These are phyloP conservation scores for Dioscorea cayenensis DNA, from an alignment of 116 monocot species.

Conservation along the genomic window DNA sequence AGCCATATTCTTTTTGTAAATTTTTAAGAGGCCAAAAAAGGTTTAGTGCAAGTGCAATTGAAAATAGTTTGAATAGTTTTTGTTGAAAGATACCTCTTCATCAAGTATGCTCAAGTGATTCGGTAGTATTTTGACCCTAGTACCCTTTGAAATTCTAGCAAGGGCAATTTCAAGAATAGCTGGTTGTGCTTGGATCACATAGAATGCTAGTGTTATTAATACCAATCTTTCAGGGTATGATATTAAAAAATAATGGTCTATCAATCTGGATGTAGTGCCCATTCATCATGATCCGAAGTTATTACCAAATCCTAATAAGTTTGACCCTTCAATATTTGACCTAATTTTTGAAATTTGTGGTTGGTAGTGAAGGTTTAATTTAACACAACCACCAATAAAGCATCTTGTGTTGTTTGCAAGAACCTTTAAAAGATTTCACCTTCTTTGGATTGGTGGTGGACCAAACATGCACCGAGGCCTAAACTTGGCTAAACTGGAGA, in stretches of 20 bases:
- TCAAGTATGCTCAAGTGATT: conserved; percentile 65
- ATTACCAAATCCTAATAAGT: conserved; percentile 19
- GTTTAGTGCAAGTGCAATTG: too few relatives aligned
- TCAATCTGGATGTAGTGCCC: conserved; percentile 30
- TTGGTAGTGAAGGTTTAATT: too few relatives aligned
- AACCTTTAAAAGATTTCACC: conserved; percentile 23
- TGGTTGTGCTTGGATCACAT: conserved; percentile 51
- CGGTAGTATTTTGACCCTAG: conserved; percentile 69
- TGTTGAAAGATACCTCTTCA: conserved; percentile 50
- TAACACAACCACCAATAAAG: too few relatives aligned
- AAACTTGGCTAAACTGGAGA: conserved; percentile 18
- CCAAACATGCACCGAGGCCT: conserved; percentile 25
- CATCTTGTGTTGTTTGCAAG: conserved; percentile 7
- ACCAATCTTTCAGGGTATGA: conserved; percentile 9
- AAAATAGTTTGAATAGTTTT: background rate
- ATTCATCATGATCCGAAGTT: conserved; percentile 27
- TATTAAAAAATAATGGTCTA: conserved; percentile 12
- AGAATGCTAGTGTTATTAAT: background rate
- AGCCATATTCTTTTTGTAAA: conserved; percentile 52
- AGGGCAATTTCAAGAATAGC: conserved; percentile 96
- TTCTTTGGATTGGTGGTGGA: conserved; percentile 29
- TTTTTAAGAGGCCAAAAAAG: too few relatives aligned
- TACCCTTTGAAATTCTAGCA: conserved; percentile 71
- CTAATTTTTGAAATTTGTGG: background rate
- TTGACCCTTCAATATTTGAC: conserved; percentile 6